Conservation (phyloP, 768 basidiomycete genomes). For the Xerocomus brunneocitrinus region DNA sequence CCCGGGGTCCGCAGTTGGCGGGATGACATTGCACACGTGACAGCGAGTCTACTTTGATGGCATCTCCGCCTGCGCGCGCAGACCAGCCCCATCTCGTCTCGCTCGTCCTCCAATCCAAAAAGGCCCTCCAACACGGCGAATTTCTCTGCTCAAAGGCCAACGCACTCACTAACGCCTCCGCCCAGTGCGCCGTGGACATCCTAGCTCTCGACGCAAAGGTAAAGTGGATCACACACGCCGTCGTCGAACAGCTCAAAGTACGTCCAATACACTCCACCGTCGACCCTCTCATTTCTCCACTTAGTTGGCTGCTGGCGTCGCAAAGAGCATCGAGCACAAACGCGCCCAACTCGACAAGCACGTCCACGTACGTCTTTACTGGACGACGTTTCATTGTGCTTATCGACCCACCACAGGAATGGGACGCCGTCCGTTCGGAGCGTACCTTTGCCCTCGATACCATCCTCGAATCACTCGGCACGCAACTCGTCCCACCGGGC, state of each 20-base stretch:
- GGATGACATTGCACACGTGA: no score
- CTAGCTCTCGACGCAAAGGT: constrained; percentile 78
- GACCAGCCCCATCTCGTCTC: constrained; percentile 66
- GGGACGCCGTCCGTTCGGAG: constrained; percentile 61
- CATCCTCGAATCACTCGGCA: constrained; percentile 67
- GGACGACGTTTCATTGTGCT: not conserved
- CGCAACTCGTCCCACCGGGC: constrained; percentile 71
- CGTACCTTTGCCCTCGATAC: constrained; percentile 60
- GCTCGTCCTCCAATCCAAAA: constrained; percentile 77
- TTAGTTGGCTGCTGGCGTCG: constrained; percentile 68
- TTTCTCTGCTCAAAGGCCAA: constrained; percentile 69
- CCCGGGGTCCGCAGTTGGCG: no score
- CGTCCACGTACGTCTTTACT: constrained; percentile 47
- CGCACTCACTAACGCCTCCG: constrained; percentile 57
- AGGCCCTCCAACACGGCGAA: constrained; percentile 75
- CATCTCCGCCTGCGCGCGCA: constrained; percentile 13
- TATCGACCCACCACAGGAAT: constrained; percentile 44
- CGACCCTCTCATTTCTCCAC: not conserved
- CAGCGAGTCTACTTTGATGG: constrained; percentile 9
- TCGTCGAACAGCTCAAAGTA: constrained; percentile 75
- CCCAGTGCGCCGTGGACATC: constrained; percentile 63
- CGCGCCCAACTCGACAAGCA: constrained; percentile 55
- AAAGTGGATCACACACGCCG: constrained; percentile 69
- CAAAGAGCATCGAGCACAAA: constrained; percentile 71
- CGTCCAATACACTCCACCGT: constrained; percentile 1